A percentile compares a stretch with the other conserved stretches of the same genome.
These are phyloP conservation scores for Phytophthora melonis DNA, from an alignment of 352 stramenopile species.

Conservation along the genomic window DNA sequence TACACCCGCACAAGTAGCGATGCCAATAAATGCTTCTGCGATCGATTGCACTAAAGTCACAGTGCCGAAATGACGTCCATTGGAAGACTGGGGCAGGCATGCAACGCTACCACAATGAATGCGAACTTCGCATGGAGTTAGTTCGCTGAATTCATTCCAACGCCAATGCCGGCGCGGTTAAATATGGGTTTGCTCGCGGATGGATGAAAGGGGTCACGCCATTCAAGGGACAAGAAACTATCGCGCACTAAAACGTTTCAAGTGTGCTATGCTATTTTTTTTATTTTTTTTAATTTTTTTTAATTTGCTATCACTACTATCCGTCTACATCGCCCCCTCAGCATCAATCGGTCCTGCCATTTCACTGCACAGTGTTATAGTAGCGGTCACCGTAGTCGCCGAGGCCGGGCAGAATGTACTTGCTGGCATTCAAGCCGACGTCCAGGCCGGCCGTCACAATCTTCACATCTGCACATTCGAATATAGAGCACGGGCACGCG, in stretches of 20 bases:
- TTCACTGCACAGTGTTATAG: constrained; percentile 74
- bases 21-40: not conserved
- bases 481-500: not conserved
- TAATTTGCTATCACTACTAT: constrained; percentile 18
- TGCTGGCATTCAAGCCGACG: constrained; percentile 92
- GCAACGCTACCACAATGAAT: constrained; percentile 5
- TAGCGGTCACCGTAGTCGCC: constrained; percentile 97
- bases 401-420: constrained; percentile 97
- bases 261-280: constrained; percentile 3
- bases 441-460: constrained; percentile 88
- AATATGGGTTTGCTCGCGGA: constrained; percentile 11
- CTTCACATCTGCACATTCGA: constrained; percentile 65
- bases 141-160: constrained; percentile 11
- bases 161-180: constrained; percentile 1
- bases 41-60: no score
- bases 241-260: not conserved
- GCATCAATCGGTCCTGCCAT: not conserved
- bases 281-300: no score
- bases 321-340: not conserved
- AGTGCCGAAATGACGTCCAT: no score
- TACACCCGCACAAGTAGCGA: not conserved
- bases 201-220: constrained; percentile 16
- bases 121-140: not conserved
- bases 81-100: not conserved
- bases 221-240: constrained; percentile 26